Evolutionary conservation across 1,284 basidiomycete genomes (phyloP), one percentile per base, ranked within the genome.

Genomic region (Cutaneotrichosporon curvatum): DNA sequence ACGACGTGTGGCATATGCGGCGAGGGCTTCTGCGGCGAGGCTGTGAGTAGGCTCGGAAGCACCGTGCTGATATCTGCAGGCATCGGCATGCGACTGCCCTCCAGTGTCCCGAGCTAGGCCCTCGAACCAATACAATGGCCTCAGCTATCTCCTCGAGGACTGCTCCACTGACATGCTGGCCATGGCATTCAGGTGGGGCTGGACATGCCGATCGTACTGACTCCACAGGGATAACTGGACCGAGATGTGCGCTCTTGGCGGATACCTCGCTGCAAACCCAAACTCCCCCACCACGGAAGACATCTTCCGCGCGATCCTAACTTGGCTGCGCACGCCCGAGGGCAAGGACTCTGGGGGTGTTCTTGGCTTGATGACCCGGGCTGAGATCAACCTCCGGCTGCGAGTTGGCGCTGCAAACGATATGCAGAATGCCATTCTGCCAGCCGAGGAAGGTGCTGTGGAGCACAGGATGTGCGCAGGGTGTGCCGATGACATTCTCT

Each of bases 141-240:
- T 58, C 3, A 38, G 33, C 7, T 43, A 45, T 22, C 25, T 54
- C 11, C 43, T 58, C n/a, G 53, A 51, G 41, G 56, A 58, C 42
- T 45, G 48, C 11, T 47, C 56, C 6, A 53, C 44, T 2, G 56
- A 58, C 43, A 47, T 55, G 45, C 40, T 58, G 16, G 43, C 56
- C 4, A 38, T 51, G 41, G 56, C 56, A 7, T 58, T 58, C 50
- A 55, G 44, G 54, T 56, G 34, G 25, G 48, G 40, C 18, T 7
- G 25, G 12, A 12, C 2, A n/a, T 11, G 9, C 12, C 2, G 2
- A 16, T 12, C 3, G 3, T 9, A n/a, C 40, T 47, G 14, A 49
- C 37, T 20, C 19, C n/a, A n/a, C 45, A 56, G 53, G 45, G 56
- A 58, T 42, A 58, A 58, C 44, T 58, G 56, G 56, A 47, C 44